These are phyloP conservation scores for Scenedesmus sp. DNA, from an alignment of 163 green algal species.

Conservation along the genomic window DNA sequence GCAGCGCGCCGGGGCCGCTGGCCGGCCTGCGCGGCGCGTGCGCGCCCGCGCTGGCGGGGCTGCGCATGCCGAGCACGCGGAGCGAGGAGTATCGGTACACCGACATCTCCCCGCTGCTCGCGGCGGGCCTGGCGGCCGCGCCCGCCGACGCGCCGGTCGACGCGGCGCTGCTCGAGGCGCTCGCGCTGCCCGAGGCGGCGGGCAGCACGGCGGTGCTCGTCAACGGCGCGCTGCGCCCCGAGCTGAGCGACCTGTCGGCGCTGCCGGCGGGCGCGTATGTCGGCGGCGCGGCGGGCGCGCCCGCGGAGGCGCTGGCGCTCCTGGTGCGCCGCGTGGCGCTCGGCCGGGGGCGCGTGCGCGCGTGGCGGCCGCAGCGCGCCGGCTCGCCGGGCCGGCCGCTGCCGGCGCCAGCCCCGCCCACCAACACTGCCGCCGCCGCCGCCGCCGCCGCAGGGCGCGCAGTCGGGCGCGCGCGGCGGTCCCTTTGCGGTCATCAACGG, in stretches of 20 bases:
- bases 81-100: slow-evolving; percentile 93
- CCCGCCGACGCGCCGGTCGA: slow-evolving; percentile 27
- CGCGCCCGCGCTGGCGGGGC: slow-evolving; percentile 53
- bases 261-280: slow-evolving; percentile 73
- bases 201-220: slow-evolving; percentile 40
- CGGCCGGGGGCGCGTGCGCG: background rate
- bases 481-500: slow-evolving; percentile 88
- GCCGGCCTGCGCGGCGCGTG: slow-evolving; percentile 34
- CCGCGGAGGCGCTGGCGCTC: slow-evolving; percentile 50
- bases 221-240: slow-evolving; percentile 66
- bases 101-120: slow-evolving; percentile 74
- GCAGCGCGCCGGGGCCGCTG: slow-evolving; percentile 1
- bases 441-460: slow-evolving; percentile 56
- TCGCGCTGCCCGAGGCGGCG: slow-evolving; percentile 25
- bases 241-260: slow-evolving; percentile 54
- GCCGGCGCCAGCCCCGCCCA: too few species aligned
- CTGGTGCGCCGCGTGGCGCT: slow-evolving; percentile 43
- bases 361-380: too few species aligned
- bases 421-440: background rate
- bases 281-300: slow-evolving; percentile 64
- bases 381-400: too few species aligned
- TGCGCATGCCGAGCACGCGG: slow-evolving; percentile 83
- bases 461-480: slow-evolving; percentile 64
- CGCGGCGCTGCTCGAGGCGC: slow-evolving; percentile 1
- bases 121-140: slow-evolving; percentile 28